A percentile compares a stretch with the other conserved stretches of the same genome.
Conservation (phyloP, 768 basidiomycete genomes). For the Rhodocollybia butyracea region DNA sequence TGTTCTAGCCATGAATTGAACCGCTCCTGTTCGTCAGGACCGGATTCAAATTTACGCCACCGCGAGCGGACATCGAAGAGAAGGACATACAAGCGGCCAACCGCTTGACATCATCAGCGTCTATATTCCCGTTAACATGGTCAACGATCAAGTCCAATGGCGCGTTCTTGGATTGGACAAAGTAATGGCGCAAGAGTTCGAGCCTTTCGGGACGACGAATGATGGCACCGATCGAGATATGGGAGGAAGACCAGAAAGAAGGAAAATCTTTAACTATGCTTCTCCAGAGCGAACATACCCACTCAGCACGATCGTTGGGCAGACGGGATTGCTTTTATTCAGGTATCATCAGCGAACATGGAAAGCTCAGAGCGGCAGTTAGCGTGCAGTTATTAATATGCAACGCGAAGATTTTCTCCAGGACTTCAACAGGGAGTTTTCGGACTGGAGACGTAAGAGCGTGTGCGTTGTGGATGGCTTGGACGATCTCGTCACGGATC, state of each 20-base stretch:
- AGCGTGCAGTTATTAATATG: background rate
- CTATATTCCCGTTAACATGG: background rate
- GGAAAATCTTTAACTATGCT: background rate
- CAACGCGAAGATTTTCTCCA: background rate
- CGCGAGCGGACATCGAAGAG: background rate
- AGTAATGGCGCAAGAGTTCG: background rate
- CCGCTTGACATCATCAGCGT: too few species aligned
- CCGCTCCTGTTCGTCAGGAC: background rate
- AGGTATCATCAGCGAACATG: too few species aligned
- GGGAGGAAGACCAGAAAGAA: background rate
- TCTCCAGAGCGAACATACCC: background rate
- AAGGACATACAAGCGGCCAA: background rate
- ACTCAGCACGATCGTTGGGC: background rate
- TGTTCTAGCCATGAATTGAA: background rate
- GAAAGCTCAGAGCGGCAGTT: background rate
- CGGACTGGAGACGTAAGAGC: background rate
- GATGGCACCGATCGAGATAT: background rate
- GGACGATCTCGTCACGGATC: too few species aligned
- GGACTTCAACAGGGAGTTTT: background rate
- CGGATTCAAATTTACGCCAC: background rate
- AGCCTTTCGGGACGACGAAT: background rate
- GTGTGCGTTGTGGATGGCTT: too few species aligned
- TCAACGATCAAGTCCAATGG: background rate
- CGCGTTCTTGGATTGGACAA: background rate
- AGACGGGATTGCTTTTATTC: background rate